Evolutionary conservation across 257 asterid species (phyloP), one percentile per base, ranked within the genome.

Genomic region (Capsicum chinense): DNA sequence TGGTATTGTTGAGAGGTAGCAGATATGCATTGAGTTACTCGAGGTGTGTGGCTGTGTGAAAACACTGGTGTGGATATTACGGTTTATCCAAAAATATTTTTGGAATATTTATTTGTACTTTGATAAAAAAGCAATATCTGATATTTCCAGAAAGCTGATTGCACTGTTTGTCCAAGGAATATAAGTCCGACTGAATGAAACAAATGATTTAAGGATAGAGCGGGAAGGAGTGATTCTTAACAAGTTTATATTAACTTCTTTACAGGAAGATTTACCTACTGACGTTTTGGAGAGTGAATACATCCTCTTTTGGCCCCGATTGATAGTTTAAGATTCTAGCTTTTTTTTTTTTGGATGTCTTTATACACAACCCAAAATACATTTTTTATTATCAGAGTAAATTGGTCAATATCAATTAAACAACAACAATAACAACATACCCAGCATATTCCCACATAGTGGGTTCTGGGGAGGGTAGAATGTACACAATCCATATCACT

Each of bases 81-180:
- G 3, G 42, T 48, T 68, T 39, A 39, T 68, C 54, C 54, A 68
- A 68, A 68, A 67, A 37, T 15, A 15, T 3, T 68, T 68, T 39
- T 68, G 54, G 7, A 68, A 68, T 39, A 68, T 47, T 56, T 73
- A 13, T 19, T 11, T 19, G 42, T 73, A 47, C 59, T 73, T 44
- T 50, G 12, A 11, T 71, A 73, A 48, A 73, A 44, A 71, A 6
- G 58, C 56, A 19, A 73, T 73, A 73, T 73, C 42, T 73, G 44
- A 9, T 73, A 73, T 48, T 73, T 73, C 80, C 60, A 48, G 80
- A 73, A 73, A 48, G n/a, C 21, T 50, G 80, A 73, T 48, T 48
- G 60, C 57, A 48, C 42, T 12, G 60, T 47, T 19, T 71, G 58
- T 37, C 79, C 58, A 26, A 12, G 80, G 60, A 19, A 44, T 48